phyloP scores from a whole-genome alignment of 2,329 filamentous ascomycete genomes.

The Microsporum ferrugineum region DNA sequence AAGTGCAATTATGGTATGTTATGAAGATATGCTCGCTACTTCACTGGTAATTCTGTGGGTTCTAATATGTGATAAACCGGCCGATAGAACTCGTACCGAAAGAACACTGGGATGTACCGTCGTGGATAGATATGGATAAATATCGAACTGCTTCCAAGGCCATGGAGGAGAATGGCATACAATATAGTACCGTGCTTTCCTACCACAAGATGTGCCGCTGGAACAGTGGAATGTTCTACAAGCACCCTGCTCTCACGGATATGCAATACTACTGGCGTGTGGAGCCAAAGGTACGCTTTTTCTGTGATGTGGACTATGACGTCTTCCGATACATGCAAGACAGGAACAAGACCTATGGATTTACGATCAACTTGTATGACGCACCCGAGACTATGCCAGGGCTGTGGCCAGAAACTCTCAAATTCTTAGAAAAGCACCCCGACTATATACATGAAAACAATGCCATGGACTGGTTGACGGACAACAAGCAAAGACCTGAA shows the following conservation, averaged over 20 bases:
- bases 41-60: neutral
- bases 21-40: neutral
- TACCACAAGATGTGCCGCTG: conserved; percentile 99
- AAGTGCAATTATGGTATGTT: conserved; percentile 67
- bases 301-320: conserved; percentile 97
- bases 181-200: conserved; percentile 78
- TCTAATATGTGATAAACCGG: conserved; percentile 18
- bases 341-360: conserved; percentile 97
- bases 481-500: conserved; percentile 62
- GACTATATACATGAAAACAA: conserved; percentile 73
- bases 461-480: conserved; percentile 77
- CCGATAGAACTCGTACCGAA: conserved; percentile 75
- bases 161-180: conserved; percentile 71
- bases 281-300: conserved; percentile 97
- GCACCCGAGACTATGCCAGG: conserved; percentile 72
- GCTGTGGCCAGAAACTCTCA: conserved; percentile 89
- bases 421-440: conserved; percentile 77
- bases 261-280: conserved; percentile 96
- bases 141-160: conserved; percentile 75
- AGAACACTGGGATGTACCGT: conserved; percentile 85
- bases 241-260: conserved; percentile 74
- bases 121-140: conserved; percentile 83
- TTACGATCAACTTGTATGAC: conserved; percentile 96
- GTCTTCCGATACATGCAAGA: conserved; percentile 97
- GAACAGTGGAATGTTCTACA: conserved; percentile 98